Conservation (phyloP, 2,329 filamentous ascomycete genomes). For the Fusarium drepaniforme region DNA sequence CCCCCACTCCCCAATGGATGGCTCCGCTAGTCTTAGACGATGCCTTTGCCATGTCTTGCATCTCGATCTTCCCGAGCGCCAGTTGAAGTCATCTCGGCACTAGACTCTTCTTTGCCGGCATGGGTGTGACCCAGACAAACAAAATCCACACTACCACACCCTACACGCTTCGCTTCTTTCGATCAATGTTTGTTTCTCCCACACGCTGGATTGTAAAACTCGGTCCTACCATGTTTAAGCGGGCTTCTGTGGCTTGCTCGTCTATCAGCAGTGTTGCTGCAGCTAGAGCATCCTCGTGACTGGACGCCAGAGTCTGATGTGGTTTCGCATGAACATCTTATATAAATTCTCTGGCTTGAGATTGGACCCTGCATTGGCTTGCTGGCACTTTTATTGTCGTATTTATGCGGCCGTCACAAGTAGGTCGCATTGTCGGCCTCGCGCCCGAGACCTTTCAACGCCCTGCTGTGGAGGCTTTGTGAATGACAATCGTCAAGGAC, state of each 20-base stretch:
- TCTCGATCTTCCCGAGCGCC: constrained; percentile 46
- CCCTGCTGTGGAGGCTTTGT: constrained; percentile 1
- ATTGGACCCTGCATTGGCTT: constrained; percentile 26
- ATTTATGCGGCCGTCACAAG: constrained; percentile 18
- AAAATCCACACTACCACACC: constrained; percentile 21
- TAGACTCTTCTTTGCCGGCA: constrained; percentile 33
- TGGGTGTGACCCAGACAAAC: constrained; percentile 19
- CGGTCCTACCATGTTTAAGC: background rate
- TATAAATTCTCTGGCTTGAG: background rate
- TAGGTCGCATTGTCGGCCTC: constrained; percentile 18
- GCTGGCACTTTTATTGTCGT: constrained; percentile 5
- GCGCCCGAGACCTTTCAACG: background rate
- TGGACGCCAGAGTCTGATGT: background rate
- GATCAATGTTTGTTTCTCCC: constrained; percentile 26
- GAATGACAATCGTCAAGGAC: background rate
- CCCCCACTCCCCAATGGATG: constrained; percentile 24
- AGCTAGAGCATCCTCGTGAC: background rate
- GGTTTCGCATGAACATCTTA: background rate
- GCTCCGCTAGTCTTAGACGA: constrained; percentile 34
- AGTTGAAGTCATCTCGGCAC: constrained; percentile 42
- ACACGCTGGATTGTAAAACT: constrained; percentile 12
- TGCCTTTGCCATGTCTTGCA: constrained; percentile 43
- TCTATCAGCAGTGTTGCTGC: background rate
- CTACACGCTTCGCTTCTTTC: constrained; percentile 1
- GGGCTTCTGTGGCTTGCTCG: background rate